Evolutionary conservation across 208 protist species (phyloP).

Genomic region (Leishmania turanica): DNA sequence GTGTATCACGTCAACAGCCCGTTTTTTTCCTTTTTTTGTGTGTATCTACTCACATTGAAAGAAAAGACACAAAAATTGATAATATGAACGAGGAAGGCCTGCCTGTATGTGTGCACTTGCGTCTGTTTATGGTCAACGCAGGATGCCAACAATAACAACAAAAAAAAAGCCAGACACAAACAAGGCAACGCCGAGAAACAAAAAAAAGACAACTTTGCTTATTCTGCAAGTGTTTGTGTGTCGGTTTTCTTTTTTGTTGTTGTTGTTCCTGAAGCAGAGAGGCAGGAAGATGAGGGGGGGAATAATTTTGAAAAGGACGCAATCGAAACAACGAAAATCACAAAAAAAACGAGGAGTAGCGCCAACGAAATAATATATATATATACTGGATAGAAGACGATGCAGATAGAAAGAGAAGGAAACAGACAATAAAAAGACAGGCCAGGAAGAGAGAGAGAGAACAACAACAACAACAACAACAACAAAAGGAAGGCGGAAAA

Average conservation of each 20-base stretch:
- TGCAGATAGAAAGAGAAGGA: neutral
- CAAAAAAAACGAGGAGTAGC: neutral
- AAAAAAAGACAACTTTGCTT: neutral
- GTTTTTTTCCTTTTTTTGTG: slow-evolving; percentile 2
- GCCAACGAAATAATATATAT: neutral
- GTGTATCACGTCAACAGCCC: neutral
- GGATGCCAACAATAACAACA: neutral
- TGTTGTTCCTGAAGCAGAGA: neutral
- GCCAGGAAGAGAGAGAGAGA: slow-evolving; percentile 7
- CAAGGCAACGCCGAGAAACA: neutral
- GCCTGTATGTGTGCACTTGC: neutral
- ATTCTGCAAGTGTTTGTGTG: neutral
- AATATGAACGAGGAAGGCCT: neutral
- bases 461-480: neutral
- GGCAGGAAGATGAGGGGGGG: neutral
- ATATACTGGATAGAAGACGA: neutral
- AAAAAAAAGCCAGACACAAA: neutral
- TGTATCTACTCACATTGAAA: slow-evolving; percentile 4
- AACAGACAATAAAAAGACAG: slow-evolving; percentile 8
- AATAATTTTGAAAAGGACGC: neutral
- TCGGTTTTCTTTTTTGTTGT: neutral
- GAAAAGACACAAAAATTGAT: slow-evolving; percentile 6
- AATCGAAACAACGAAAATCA: neutral
- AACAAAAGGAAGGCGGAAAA: slow-evolving; percentile 1
- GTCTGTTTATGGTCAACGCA: neutral